Evolutionary conservation across 1,139 yeast species (phyloP).

Genomic region (Pichia sp.): DNA sequence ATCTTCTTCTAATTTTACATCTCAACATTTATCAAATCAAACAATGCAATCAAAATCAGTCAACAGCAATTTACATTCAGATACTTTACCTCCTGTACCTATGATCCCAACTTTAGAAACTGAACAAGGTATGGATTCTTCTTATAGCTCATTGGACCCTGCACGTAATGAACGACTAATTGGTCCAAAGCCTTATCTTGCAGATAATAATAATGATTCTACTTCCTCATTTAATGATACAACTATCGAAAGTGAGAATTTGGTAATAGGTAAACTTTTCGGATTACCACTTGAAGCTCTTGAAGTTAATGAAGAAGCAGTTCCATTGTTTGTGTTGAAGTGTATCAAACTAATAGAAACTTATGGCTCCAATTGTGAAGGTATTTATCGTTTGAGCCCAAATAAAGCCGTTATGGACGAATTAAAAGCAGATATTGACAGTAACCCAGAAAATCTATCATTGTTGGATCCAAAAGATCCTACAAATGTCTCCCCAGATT

Average conservation of each 20-base stretch:
- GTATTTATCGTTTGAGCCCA: constrained; percentile 83
- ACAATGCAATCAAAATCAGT: not conserved
- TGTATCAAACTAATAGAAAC: constrained; percentile 82
- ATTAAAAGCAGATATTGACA: constrained; percentile 64
- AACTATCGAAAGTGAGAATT: not conserved
- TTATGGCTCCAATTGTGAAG: constrained; percentile 79
- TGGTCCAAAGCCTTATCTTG: constrained; percentile 24
- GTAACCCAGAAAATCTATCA: constrained; percentile 63
- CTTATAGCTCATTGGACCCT: constrained; percentile 26
- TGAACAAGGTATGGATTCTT: not conserved
- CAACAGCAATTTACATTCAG: not conserved
- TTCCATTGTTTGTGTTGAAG: constrained; percentile 83
- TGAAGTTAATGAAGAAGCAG: constrained; percentile 80
- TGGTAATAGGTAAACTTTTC: constrained; percentile 34
- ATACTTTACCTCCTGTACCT: constrained; percentile 5
- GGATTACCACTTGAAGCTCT: constrained; percentile 76
- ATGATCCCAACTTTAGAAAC: not conserved
- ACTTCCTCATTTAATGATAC: constrained; percentile 6
- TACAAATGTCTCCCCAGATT: constrained; percentile 50
- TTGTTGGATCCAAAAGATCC: constrained; percentile 43
- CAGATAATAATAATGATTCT: constrained; percentile 8
- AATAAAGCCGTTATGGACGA: constrained; percentile 68
- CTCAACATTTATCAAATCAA: constrained; percentile 1
- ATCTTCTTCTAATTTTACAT: not conserved
- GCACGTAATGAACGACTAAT: constrained; percentile 14